phyloP scores from a whole-genome alignment of 75 land plant species.

The Gnetum montanum region DNA sequence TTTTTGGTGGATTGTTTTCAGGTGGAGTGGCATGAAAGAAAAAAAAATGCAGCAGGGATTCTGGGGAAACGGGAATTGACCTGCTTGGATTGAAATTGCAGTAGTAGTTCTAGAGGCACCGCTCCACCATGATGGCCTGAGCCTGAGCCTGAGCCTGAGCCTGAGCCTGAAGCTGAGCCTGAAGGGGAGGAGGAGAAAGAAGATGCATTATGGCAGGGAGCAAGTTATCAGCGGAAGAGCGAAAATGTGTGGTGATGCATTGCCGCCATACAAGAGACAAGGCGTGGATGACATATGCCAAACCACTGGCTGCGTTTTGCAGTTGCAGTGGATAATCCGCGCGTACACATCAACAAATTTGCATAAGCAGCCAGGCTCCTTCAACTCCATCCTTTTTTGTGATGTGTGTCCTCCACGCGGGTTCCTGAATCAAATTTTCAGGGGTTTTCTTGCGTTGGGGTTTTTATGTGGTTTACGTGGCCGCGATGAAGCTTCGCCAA shows the following conservation, averaged over 20 bases:
- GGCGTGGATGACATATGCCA: conserved; percentile 1
- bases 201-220: too few relatives aligned
- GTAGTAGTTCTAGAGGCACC: background rate
- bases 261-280: background rate
- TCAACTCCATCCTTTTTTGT: too few relatives aligned
- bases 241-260: background rate
- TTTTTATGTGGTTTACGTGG: too few relatives aligned
- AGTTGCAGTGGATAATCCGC: too few relatives aligned
- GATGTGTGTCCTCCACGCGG: too few relatives aligned
- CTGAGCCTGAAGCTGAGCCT: background rate
- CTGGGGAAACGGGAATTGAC: background rate
- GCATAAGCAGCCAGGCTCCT: too few relatives aligned
- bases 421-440: too few relatives aligned
- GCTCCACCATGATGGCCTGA: background rate
- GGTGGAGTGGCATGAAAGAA: background rate
- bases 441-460: too few relatives aligned
- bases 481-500: too few relatives aligned
- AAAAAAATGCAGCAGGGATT: background rate
- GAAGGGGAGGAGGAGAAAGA: too few relatives aligned
- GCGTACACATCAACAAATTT: too few relatives aligned
- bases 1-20: background rate
- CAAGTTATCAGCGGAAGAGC: too few relatives aligned
- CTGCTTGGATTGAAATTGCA: background rate
- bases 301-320: background rate
- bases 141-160: background rate